A percentile compares a stretch with the other conserved stretches of the same genome.
phyloP scores from a whole-genome alignment of 1,284 basidiomycete species.

The Naganishia albida region DNA sequence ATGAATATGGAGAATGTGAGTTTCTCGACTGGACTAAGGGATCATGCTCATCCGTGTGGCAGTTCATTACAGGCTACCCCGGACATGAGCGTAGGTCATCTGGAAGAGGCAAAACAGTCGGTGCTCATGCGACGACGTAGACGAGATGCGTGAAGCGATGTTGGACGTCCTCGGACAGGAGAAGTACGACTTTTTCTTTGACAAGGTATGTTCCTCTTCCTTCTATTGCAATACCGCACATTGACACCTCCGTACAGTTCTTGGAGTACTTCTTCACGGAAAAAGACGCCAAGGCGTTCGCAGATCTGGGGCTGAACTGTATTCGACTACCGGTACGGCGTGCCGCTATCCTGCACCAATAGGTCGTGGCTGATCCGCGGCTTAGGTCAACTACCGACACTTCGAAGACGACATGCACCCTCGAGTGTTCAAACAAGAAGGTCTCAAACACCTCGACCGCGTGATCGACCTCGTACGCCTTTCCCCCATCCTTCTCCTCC shows the following conservation, averaged over 20 bases:
- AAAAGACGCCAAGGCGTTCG: constrained; percentile 69
- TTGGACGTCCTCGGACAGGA: constrained; percentile 64
- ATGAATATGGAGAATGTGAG: constrained; percentile 50
- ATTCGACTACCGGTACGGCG: constrained; percentile 56
- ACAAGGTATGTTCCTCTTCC: constrained; percentile 54
- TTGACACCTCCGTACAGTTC: constrained; percentile 57
- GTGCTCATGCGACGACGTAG: constrained; percentile 33
- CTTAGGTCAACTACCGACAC: constrained; percentile 47
- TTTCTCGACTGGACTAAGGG: not conserved
- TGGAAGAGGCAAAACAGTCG: too few species aligned
- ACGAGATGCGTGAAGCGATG: constrained; percentile 68
- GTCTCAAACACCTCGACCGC: constrained; percentile 50
- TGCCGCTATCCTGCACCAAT: not conserved
- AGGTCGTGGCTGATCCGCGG: not conserved
- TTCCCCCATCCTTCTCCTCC: not conserved
- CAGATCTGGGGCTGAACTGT: constrained; percentile 66
- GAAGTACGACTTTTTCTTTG: constrained; percentile 74
- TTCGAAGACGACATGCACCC: constrained; percentile 51
- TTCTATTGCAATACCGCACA: constrained; percentile 31
- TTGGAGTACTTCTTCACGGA: constrained; percentile 73
- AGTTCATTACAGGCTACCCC: constrained; percentile 48
- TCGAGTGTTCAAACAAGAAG: constrained; percentile 47
- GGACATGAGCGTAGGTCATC: constrained; percentile 37
- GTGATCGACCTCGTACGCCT: constrained; percentile 44
- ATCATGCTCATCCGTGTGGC: not conserved